Base-by-base conservation (phyloP, 2,329 filamentous ascomycete species). In the Onygenales sp. region DNA sequence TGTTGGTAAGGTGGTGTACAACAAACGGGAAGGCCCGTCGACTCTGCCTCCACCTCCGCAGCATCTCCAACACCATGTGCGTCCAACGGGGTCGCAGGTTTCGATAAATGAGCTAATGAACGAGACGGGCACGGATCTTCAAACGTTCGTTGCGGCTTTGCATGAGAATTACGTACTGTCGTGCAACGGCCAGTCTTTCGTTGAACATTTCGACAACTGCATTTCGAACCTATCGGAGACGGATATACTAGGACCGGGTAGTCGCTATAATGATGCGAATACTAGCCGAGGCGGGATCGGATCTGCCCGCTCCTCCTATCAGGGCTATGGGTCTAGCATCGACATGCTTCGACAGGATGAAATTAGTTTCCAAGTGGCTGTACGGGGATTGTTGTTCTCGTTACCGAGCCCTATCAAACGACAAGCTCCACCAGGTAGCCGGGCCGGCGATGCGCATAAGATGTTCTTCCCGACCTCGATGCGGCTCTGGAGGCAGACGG, bases 161-260 rank as follows among this genome's bases (percentile, higher is more conserved):
- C 92, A 97, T 65, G 93, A 98, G 64, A 98, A 98, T 65, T 97
- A 95, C 61, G 78, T 86, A 1, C 76, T 90, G 0, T 97, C 93
- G 0, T 97, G 92, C 64, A 82, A 85, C 67, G 74, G 79, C 2
- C 69, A 79, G 21, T 82, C 79, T 0, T 85, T 90, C 1, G 78
- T 91, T 33, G 88, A 93, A 61, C 85, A 85, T 58, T 75, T 95
- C 54, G 88, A 89, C 57, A 83, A 81, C n/a, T 97, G 92, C 65
- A 85, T 95, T 54, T 87, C 93, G 54, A 81, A 84, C 32, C 76
- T 98, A 0, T 97, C 93, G 0, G 86, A 94, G 58, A 89, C 88
- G 48, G 93, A 98, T 66, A 73, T 97, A 4, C 78, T 98, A 9
- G 88, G 82, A 48, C 82, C 88, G 1, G 87, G 88, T 6, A 82